Evolutionary conservation across 805 yeast genomes (phyloP).

Genomic region (Pichia californica): DNA sequence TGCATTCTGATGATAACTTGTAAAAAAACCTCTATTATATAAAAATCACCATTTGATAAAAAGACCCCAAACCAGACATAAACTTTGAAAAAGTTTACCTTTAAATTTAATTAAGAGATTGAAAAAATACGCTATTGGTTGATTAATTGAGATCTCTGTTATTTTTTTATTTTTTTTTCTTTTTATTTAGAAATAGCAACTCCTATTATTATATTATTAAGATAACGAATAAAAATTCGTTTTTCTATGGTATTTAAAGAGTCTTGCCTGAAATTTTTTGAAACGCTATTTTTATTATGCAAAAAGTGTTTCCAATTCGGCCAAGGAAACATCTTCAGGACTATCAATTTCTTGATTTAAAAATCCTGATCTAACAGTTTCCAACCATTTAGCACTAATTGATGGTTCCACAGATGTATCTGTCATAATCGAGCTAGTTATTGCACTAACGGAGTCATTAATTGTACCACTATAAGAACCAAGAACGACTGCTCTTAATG

Average conservation of each 20-base stretch:
- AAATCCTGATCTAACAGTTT: constrained; percentile 71
- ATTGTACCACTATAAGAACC: constrained; percentile 39
- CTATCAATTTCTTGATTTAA: constrained; percentile 69
- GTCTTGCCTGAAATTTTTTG: neutral
- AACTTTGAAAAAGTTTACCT: neutral
- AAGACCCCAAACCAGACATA: constrained; percentile 4
- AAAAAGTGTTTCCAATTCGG: constrained; percentile 55
- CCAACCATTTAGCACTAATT: constrained; percentile 58
- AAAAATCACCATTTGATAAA: constrained; percentile 8
- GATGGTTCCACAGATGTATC: constrained; percentile 31
- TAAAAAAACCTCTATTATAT: constrained; percentile 2
- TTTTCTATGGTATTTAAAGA: constrained; percentile 2
- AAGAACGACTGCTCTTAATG: constrained; percentile 61
- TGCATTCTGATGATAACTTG: constrained; percentile 1
- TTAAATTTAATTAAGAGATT: too few relatives aligned
- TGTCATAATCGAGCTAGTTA: constrained; percentile 29
- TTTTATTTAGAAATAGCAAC: neutral
- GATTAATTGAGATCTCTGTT: neutral
- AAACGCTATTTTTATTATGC: constrained; percentile 10
- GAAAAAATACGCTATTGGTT: neutral
- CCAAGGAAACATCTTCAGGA: constrained; percentile 72
- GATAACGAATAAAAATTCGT: neutral
- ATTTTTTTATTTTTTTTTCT: neutral
- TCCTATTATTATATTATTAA: neutral
- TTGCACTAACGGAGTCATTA: constrained; percentile 30